Conservation (phyloP, 1,284 basidiomycete genomes). For the Pseudozyma sp. region DNA sequence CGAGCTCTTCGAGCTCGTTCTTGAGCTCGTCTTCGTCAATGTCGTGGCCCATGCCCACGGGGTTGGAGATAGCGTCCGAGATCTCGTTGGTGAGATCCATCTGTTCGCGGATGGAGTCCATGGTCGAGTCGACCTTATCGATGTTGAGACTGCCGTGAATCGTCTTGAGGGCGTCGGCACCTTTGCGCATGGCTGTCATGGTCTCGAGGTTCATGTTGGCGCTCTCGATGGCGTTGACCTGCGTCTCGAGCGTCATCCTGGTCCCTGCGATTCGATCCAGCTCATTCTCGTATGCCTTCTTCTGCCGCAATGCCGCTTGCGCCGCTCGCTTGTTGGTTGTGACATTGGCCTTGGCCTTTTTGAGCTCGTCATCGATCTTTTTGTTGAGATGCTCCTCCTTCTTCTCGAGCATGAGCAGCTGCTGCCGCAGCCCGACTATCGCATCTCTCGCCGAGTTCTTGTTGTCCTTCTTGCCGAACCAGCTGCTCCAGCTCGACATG, state of each 20-base stretch:
- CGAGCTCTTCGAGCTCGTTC: slow-evolving; percentile 86
- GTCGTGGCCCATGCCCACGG: slow-evolving; percentile 76
- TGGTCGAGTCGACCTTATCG: slow-evolving; percentile 90
- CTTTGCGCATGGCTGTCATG: slow-evolving; percentile 97
- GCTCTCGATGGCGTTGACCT: slow-evolving; percentile 95
- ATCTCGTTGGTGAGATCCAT: slow-evolving; percentile 95
- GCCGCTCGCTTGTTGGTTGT: slow-evolving; percentile 84
- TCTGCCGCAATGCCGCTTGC: slow-evolving; percentile 86
- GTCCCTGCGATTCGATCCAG: slow-evolving; percentile 87
- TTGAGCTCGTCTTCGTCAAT: slow-evolving; percentile 86
- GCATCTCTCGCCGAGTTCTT: slow-evolving; percentile 69
- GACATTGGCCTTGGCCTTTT: slow-evolving; percentile 92
- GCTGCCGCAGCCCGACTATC: slow-evolving; percentile 70
- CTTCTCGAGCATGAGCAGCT: slow-evolving; percentile 92
- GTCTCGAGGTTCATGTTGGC: slow-evolving; percentile 99
- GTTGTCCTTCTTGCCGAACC: slow-evolving; percentile 66
- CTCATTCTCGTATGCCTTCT: slow-evolving; percentile 90
- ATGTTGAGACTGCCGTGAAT: slow-evolving; percentile 91
- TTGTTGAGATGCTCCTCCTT: slow-evolving; percentile 96
- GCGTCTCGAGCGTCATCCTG: slow-evolving; percentile 92
- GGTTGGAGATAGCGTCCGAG: slow-evolving; percentile 90
- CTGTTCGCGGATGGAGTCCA: slow-evolving; percentile 91
- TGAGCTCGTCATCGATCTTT: slow-evolving; percentile 94
- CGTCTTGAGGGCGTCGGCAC: slow-evolving; percentile 86
- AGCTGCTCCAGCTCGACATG: slow-evolving; percentile 68